Conservation (phyloP, 73 alveolate species). For the Paramecium biaurelia region DNA sequence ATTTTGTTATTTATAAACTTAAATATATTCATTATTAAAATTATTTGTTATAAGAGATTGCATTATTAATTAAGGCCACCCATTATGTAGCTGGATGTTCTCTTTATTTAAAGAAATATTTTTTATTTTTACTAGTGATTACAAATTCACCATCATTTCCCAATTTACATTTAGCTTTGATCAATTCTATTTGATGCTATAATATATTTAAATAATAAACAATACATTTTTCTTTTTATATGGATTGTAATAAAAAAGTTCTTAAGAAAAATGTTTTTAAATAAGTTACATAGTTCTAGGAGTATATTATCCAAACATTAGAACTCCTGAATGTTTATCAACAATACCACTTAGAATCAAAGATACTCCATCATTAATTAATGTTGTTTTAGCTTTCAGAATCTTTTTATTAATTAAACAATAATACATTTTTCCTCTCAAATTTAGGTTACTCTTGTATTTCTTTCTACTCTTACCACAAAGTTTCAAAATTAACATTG, state of each 20-base stretch:
- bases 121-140: neutral
- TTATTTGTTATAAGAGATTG: conserved; percentile 17
- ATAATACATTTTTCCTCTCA: neutral
- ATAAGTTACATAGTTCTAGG: conserved; percentile 27
- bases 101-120: conserved; percentile 21
- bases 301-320: neutral
- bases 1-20: neutral
- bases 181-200: conserved; percentile 6
- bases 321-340: conserved; percentile 27
- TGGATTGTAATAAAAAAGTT: conserved; percentile 32
- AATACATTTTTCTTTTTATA: conserved; percentile 3
- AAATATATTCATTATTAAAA: neutral
- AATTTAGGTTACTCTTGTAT: neutral
- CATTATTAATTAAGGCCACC: conserved; percentile 21
- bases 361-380: neutral
- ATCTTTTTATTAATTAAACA: neutral
- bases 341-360: conserved; percentile 19
- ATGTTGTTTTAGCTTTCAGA: neutral
- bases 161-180: neutral
- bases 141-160: neutral
- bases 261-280: neutral
- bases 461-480: neutral
- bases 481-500: neutral
- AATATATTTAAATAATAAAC: neutral
- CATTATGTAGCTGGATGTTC: conserved; percentile 40